Percentiles rank a stretch among this genome's conserved stretches.
Conservation (phyloP, 2,329 filamentous ascomycete genomes). For the Fusarium nurragi region DNA sequence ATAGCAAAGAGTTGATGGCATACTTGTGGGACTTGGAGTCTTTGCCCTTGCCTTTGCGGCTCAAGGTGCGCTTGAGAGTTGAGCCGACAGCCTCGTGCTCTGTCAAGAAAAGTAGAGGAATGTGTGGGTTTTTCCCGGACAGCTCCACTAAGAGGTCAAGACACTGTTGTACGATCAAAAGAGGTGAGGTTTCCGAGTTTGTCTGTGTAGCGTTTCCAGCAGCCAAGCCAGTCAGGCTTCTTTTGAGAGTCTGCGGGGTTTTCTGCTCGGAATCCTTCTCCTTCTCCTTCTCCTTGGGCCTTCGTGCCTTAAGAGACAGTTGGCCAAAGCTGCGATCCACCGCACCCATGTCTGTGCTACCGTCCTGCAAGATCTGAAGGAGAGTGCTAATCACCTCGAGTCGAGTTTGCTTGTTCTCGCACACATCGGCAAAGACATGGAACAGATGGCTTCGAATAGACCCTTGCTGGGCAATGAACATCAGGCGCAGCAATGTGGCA, state of each 20-base stretch:
- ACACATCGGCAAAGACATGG: constrained; percentile 88
- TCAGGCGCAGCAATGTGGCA: constrained; percentile 94
- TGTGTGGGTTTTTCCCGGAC: constrained; percentile 83
- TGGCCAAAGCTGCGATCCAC: constrained; percentile 96
- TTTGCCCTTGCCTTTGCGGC: constrained; percentile 88
- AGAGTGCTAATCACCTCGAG: constrained; percentile 93
- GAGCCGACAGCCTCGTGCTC: constrained; percentile 84
- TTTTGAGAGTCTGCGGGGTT: constrained; percentile 83
- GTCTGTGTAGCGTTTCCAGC: constrained; percentile 59
- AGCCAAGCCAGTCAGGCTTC: constrained; percentile 71
- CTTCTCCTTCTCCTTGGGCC: constrained; percentile 72
- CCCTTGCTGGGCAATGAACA: constrained; percentile 95
- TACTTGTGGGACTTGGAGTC: constrained; percentile 86
- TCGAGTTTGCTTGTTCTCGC: constrained; percentile 95
- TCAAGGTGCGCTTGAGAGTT: constrained; percentile 78
- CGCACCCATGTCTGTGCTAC: constrained; percentile 89
- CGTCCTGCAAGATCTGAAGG: constrained; percentile 93
- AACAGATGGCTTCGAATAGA: constrained; percentile 86
- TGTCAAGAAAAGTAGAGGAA: constrained; percentile 90
- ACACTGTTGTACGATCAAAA: constrained; percentile 96
- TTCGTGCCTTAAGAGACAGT: constrained; percentile 89
- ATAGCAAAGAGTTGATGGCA: constrained; percentile 89
- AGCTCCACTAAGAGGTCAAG: constrained; percentile 85
- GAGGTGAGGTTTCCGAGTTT: constrained; percentile 88
- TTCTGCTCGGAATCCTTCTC: constrained; percentile 69